phyloP scores from a whole-genome alignment of 495 filamentous ascomycete genomes.

The Xylaria acuta region DNA sequence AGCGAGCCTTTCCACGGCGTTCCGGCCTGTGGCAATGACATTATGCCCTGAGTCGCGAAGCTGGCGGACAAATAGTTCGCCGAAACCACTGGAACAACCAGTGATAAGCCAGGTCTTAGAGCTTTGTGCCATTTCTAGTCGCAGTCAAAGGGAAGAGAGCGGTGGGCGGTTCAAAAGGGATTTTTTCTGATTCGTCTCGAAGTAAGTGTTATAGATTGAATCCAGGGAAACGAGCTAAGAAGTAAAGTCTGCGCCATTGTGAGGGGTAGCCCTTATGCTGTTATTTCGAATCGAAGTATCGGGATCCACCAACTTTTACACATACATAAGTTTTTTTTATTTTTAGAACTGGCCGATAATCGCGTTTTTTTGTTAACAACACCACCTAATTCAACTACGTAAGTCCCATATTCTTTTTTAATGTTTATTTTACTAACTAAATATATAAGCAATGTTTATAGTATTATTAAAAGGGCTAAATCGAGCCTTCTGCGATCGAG shows the following conservation, averaged over 20 bases:
- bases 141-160: not conserved
- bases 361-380: too few species aligned
- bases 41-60: constrained; percentile 56
- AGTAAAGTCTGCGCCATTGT: not conserved
- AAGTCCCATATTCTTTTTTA: too few species aligned
- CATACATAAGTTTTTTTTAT: too few species aligned
- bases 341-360: too few species aligned
- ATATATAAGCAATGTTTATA: too few species aligned
- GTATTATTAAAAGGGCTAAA: too few species aligned
- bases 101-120: constrained; percentile 47
- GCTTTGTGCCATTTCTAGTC: constrained; percentile 4
- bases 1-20: constrained; percentile 43
- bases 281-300: too few species aligned
- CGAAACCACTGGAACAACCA: constrained; percentile 52
- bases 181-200: not conserved
- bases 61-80: constrained; percentile 49
- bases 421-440: too few species aligned
- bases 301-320: too few species aligned
- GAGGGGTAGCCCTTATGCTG: not conserved
- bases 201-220: not conserved
- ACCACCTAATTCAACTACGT: too few species aligned
- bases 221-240: not conserved
- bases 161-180: not conserved
- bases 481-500: too few species aligned
- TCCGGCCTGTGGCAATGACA: constrained; percentile 62